These are phyloP conservation scores for Coniochaeta sp. DNA, from an alignment of 2,329 filamentous ascomycete species.

Conservation along the genomic window DNA sequence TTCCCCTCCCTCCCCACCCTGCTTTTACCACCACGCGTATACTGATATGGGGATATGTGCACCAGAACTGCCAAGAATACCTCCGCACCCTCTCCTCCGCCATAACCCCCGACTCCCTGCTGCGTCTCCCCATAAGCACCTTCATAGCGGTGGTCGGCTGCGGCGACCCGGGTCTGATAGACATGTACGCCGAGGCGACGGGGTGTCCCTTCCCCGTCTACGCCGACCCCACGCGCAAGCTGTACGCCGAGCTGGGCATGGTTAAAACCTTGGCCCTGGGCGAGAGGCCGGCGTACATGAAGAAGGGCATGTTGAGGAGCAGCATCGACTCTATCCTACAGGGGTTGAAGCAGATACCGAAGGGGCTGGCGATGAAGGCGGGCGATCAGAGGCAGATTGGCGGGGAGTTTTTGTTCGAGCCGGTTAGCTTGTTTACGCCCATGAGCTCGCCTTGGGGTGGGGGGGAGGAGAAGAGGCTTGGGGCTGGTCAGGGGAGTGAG, in stretches of 20 bases:
- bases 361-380: conserved; percentile 52
- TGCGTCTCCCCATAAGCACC: conserved; percentile 45
- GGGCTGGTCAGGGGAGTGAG: too few relatives aligned
- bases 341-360: conserved; percentile 49
- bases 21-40: too few relatives aligned
- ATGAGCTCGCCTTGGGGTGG: conserved; percentile 14
- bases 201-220: conserved; percentile 68
- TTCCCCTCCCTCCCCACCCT: too few relatives aligned
- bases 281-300: conserved; percentile 55
- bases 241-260: conserved; percentile 66
- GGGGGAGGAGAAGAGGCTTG: not conserved
- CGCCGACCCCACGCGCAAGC: conserved; percentile 60
- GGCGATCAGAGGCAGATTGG: conserved; percentile 65
- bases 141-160: conserved; percentile 67
- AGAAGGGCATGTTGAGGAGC: conserved; percentile 42
- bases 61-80: conserved; percentile 70
- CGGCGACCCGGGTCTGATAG: conserved; percentile 61
- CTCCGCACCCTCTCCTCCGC: conserved; percentile 54
- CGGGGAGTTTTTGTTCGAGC: conserved; percentile 73
- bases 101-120: conserved; percentile 45
- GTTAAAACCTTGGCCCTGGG: conserved; percentile 55
- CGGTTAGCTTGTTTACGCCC: conserved; percentile 34
- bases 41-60: too few relatives aligned
- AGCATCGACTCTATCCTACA: conserved; percentile 49
- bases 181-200: conserved; percentile 56